These are phyloP conservation scores for Hortiboletus flavorubellus DNA, from an alignment of 768 basidiomycete genomes.

Conservation along the genomic window DNA sequence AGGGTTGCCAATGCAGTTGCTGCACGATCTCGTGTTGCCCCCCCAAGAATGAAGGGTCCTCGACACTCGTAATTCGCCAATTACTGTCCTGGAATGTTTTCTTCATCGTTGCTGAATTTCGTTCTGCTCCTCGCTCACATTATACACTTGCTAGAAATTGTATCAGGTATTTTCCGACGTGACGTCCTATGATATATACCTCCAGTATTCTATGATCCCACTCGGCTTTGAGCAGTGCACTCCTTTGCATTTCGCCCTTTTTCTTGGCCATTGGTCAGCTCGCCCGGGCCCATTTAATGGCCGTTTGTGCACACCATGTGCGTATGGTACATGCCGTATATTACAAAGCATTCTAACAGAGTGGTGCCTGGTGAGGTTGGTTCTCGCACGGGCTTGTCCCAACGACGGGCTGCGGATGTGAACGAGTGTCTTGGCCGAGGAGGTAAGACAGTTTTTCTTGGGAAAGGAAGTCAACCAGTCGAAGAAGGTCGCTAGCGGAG, in stretches of 20 bases:
- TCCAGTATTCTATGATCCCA: conserved; percentile 26
- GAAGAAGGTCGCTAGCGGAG: conserved; percentile 26
- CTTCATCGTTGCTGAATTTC: conserved; percentile 5
- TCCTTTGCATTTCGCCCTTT: conserved; percentile 9
- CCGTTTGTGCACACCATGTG: conserved; percentile 6
- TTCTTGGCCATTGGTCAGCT: conserved; percentile 9
- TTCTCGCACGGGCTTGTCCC: not conserved
- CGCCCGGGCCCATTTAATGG: conserved; percentile 18
- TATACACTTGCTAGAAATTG: conserved; percentile 23
- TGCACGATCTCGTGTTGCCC: conserved; percentile 44
- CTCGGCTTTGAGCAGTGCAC: conserved; percentile 17
- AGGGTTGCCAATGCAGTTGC: conserved; percentile 60
- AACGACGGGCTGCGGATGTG: not conserved
- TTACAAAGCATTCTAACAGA: conserved; percentile 11
- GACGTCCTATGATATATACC: conserved; percentile 18
- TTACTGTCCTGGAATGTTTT: not conserved
- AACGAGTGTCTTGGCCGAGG: not conserved
- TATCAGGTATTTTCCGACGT: conserved; percentile 20
- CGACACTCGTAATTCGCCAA: conserved; percentile 22
- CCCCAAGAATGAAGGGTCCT: conserved; percentile 26
- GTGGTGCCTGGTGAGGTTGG: not conserved
- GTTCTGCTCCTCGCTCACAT: conserved; percentile 6
- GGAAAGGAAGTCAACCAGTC: conserved; percentile 16
- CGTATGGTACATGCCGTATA: conserved; percentile 15
- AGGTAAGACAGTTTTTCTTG: conserved; percentile 19